Percentiles rank a stretch among this genome's conserved stretches.
These are phyloP conservation scores for Xylaria digitata DNA, from an alignment of 2,329 filamentous ascomycete genomes.

Conservation along the genomic window DNA sequence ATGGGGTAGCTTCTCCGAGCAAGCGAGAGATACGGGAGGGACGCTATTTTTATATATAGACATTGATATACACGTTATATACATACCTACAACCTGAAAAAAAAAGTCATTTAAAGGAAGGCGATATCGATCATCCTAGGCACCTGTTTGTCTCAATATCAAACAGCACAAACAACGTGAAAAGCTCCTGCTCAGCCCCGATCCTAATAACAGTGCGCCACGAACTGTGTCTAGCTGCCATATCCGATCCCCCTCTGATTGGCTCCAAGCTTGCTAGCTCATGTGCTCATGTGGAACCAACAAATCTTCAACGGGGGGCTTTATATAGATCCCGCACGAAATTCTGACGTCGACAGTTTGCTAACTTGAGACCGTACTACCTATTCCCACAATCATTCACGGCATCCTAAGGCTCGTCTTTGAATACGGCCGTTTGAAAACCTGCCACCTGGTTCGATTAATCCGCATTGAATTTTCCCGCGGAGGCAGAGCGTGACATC, in stretches of 20 bases:
- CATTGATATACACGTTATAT: not conserved
- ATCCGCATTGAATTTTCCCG: too few species aligned
- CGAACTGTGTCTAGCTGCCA: constrained; percentile 5
- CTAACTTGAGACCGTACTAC: not conserved
- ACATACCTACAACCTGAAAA: not conserved
- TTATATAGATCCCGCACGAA: constrained; percentile 1
- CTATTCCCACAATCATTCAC: not conserved
- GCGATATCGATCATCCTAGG: not conserved
- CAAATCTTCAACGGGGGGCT: not conserved
- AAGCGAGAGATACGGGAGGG: too few species aligned
- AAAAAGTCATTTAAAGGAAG: not conserved
- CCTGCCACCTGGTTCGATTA: too few species aligned
- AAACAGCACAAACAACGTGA: too few species aligned
- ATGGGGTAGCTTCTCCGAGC: not conserved
- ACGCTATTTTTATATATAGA: not conserved
- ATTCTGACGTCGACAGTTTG: constrained; percentile 27
- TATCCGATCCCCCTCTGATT: constrained; percentile 24
- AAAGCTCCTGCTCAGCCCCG: constrained; percentile 20
- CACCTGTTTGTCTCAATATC: not conserved
- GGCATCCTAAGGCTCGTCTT: not conserved
- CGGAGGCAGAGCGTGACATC: too few species aligned
- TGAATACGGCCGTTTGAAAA: not conserved
- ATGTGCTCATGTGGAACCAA: not conserved
- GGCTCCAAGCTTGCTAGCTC: not conserved
- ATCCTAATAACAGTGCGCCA: constrained; percentile 18